These are phyloP conservation scores for Cladosporium sp. DNA, from an alignment of 2,329 filamentous ascomycete species.

Conservation along the genomic window DNA sequence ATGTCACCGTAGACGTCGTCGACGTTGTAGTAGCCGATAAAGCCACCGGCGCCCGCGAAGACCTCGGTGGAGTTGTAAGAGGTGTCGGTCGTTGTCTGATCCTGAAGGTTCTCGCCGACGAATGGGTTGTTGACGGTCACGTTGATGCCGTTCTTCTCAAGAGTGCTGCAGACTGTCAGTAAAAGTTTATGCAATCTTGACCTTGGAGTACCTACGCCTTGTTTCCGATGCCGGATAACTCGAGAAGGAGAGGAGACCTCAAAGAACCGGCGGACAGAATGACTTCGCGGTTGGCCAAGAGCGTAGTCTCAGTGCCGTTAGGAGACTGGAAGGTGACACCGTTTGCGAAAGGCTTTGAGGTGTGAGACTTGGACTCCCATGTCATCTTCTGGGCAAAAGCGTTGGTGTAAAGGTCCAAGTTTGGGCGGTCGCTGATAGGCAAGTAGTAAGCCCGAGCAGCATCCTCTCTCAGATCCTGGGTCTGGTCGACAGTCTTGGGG, in stretches of 20 bases:
- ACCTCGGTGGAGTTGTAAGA: not conserved
- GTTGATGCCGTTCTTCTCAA: slow-evolving; percentile 46
- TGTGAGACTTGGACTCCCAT: not conserved
- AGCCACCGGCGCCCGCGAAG: not conserved
- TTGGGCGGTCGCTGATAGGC: not conserved
- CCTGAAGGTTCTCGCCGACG: slow-evolving; percentile 50
- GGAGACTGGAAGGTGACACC: slow-evolving; percentile 24
- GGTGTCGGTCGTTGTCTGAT: slow-evolving; percentile 20
- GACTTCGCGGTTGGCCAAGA: slow-evolving; percentile 36
- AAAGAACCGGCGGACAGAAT: slow-evolving; percentile 53
- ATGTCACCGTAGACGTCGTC: slow-evolving; percentile 9
- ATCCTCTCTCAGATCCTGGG: not conserved
- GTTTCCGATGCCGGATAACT: slow-evolving; percentile 58
- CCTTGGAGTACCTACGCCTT: slow-evolving; percentile 4
- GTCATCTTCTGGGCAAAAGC: slow-evolving; percentile 1
- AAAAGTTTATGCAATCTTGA: slow-evolving; percentile 16
- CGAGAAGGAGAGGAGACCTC: slow-evolving; percentile 56
- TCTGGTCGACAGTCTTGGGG: not conserved
- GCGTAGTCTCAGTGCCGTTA: slow-evolving; percentile 27
- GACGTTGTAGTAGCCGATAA: slow-evolving; percentile 1
- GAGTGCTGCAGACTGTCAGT: slow-evolving; percentile 26
- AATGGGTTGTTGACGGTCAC: slow-evolving; percentile 46
- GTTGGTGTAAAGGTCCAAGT: not conserved
- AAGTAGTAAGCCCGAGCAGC: not conserved
- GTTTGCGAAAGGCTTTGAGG: slow-evolving; percentile 9